Evolutionary conservation across 306 rosid species (phyloP).

Genomic region (Corylus avellana): DNA sequence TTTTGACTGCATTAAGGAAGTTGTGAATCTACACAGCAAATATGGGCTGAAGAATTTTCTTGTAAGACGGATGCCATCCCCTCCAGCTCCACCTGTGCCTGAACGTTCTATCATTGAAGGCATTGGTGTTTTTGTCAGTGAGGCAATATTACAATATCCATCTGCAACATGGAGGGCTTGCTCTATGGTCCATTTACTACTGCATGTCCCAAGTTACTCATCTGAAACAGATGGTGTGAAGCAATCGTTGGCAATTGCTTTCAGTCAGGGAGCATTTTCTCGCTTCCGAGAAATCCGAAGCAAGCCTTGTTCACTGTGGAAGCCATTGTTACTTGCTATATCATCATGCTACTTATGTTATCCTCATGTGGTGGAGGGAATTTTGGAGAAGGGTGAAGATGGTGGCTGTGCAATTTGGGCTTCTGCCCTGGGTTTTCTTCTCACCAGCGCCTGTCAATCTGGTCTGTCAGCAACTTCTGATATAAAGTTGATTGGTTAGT

Average conservation of each 20-base stretch:
- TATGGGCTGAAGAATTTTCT: constrained; percentile 57
- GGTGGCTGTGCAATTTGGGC: constrained; percentile 69
- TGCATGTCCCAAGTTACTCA: constrained; percentile 66
- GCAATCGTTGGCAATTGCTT: constrained; percentile 59
- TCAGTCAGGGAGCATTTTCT: constrained; percentile 59
- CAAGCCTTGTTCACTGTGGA: constrained; percentile 65
- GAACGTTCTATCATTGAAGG: constrained; percentile 65
- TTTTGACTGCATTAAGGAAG: constrained; percentile 78
- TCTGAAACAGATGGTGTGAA: constrained; percentile 61
- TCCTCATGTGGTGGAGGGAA: constrained; percentile 70
- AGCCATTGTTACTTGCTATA: constrained; percentile 76
- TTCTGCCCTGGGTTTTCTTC: constrained; percentile 60
- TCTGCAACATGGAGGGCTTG: constrained; percentile 83
- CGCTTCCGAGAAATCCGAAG: constrained; percentile 54
- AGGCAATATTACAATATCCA: constrained; percentile 78
- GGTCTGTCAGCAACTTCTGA: constrained; percentile 59
- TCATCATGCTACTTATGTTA: constrained; percentile 82
- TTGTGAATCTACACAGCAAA: constrained; percentile 50
- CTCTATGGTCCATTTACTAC: constrained; percentile 73
- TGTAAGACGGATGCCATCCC: constrained; percentile 55
- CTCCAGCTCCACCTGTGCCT: constrained; percentile 91
- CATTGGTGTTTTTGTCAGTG: constrained; percentile 60
- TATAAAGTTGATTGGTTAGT: constrained; percentile 71
- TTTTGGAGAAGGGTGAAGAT: constrained; percentile 60
- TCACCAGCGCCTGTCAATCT: constrained; percentile 56